A percentile compares a stretch with the other conserved stretches of the same genome.
These are phyloP conservation scores for Blumeria graminis DNA, from an alignment of 2,329 filamentous ascomycete genomes.

Conservation along the genomic window DNA sequence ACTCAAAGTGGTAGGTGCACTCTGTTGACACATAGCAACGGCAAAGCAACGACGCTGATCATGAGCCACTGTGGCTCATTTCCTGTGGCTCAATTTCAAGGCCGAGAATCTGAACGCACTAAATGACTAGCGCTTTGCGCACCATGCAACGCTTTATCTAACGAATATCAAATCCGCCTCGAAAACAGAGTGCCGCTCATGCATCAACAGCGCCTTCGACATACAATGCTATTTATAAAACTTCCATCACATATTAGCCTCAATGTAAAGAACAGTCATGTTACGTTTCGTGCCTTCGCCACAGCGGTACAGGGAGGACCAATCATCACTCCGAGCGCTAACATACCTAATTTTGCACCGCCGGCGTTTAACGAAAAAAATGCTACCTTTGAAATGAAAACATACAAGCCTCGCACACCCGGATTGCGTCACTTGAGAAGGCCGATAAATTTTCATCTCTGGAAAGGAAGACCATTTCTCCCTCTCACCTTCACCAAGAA, in stretches of 20 bases:
- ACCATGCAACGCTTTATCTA: too few relatives aligned
- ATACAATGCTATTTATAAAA: too few relatives aligned
- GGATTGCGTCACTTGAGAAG: conserved; percentile 78
- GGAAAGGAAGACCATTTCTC: conserved; percentile 70
- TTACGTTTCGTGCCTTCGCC: conserved; percentile 17
- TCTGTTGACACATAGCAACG: conserved; percentile 1
- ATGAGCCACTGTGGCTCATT: not conserved
- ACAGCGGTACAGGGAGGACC: conserved; percentile 17
- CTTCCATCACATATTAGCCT: too few relatives aligned
- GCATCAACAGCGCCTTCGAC: too few relatives aligned
- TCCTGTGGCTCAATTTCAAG: too few relatives aligned
- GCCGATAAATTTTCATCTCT: conserved; percentile 87
- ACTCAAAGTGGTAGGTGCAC: not conserved
- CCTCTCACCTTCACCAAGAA: conserved; percentile 78
- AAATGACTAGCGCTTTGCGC: too few relatives aligned
- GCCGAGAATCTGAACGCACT: too few relatives aligned
- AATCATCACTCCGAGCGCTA: conserved; percentile 15
- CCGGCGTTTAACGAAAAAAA: conserved; percentile 19
- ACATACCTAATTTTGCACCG: conserved; percentile 20
- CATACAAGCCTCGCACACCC: conserved; percentile 82
- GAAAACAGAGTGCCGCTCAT: too few relatives aligned
- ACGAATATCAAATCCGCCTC: too few relatives aligned
- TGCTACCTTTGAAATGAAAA: conserved; percentile 31
- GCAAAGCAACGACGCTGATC: not conserved
- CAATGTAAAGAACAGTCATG: too few relatives aligned